Evolutionary conservation across 106 monocot species (phyloP), one percentile per base, ranked within the genome.

Genomic region (Phalaenopsis equestris): DNA sequence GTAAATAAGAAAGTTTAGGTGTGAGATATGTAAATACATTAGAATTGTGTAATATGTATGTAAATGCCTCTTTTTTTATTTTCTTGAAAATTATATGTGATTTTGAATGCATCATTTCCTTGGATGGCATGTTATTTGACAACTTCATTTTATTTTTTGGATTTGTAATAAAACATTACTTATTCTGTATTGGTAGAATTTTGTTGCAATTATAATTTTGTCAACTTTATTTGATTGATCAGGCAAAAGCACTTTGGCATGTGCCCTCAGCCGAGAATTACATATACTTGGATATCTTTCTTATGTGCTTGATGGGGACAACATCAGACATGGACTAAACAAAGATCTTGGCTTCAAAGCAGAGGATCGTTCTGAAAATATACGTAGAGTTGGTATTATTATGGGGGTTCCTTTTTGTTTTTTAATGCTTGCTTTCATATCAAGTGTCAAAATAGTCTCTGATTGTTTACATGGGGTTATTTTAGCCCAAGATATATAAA

Each of bases 241-340:
- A 93, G 93, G 96, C 12, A 96, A 96, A 86, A 96, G 96, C 83
- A 96, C 93, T 14, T 17, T 96, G 76, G 96, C 96, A 52, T 96
- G 96, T 87, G 88, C 93, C 72, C 67, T 96, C 46, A 96, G 90
- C 81, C 84, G 84, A 56, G 93, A 96, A 78, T 79, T 96, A 80
- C 85, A 93, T 76, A 72, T 23, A 43, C 91, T 84, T 85, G 96
- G 96, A 70, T 81, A 83, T 83, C 82, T 96, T 0, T 79, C 91
- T 18, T 96, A 90, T 89, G 90, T 96, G 68, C 90, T 96, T 78
- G 96, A 96, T 86, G 96, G 96, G 72, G 96, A 96, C 85, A 96
- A 96, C 82, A 55, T 96, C 21, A 91, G 96, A 57, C 96, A 96
- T 87, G 96, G 96, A n/a, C 82, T 96, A n/a, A 93, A 93, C 81